Conservation (phyloP, 2,329 filamentous ascomycete genomes). For the Sphaceloma murrayae region DNA sequence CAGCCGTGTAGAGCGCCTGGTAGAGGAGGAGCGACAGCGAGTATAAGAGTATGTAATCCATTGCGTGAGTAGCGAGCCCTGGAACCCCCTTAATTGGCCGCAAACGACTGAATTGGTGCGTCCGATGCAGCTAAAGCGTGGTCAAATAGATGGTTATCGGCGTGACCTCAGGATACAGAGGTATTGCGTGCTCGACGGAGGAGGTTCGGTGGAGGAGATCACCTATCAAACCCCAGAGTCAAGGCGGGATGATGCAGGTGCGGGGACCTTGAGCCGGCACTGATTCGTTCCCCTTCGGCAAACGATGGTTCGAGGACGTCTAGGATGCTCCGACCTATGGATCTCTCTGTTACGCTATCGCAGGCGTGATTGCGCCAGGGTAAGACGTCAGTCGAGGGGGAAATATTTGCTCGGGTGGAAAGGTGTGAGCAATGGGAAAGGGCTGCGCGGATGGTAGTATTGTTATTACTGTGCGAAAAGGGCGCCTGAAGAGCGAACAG, state of each 20-base stretch:
- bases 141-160: slow-evolving; percentile 15
- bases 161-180: slow-evolving; percentile 14
- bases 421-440: no score
- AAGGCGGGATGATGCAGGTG: slow-evolving; percentile 11
- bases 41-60: slow-evolving; percentile 22
- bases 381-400: not conserved
- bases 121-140: not conserved
- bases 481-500: no score
- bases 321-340: no score
- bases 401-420: no score
- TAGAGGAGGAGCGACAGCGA: slow-evolving; percentile 21
- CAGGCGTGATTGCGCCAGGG: slow-evolving; percentile 4
- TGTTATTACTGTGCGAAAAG: no score
- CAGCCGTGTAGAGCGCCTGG: slow-evolving; percentile 19
- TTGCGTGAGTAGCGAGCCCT: slow-evolving; percentile 7
- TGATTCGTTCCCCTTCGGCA: slow-evolving; percentile 9
- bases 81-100: slow-evolving; percentile 3
- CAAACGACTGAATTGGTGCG: not conserved
- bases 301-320: not conserved
- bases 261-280: slow-evolving; percentile 11
- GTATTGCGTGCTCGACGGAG: slow-evolving; percentile 16
- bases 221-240: slow-evolving; percentile 8
- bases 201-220: slow-evolving; percentile 4
- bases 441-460: no score
- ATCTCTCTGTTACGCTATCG: slow-evolving; percentile 5